Conservation (phyloP, 257 asterid genomes). For the Haberlea rhodopensis region DNA sequence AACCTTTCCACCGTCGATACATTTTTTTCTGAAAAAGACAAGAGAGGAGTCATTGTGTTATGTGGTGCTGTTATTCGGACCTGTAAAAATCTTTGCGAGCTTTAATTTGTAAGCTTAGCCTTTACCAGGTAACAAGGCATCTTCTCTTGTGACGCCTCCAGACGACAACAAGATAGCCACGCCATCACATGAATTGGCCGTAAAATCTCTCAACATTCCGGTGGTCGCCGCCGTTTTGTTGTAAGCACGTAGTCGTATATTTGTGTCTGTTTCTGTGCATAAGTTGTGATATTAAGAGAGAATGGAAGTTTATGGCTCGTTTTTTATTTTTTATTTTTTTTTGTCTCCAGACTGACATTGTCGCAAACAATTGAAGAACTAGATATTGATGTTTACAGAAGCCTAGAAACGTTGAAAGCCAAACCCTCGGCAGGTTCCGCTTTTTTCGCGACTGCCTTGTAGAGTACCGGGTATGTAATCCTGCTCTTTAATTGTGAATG, state of each 20-base stretch:
- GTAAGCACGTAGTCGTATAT: conserved; percentile 39
- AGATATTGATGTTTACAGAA: conserved; percentile 68
- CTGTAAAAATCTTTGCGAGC: too few relatives aligned
- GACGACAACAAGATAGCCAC: conserved; percentile 62
- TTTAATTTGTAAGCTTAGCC: too few relatives aligned
- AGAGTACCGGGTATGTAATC: conserved; percentile 59
- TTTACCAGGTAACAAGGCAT: too few relatives aligned
- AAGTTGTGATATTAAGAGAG: background rate
- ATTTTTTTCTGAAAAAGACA: too few relatives aligned
- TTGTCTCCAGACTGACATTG: conserved; percentile 33
- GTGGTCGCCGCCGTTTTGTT: conserved; percentile 69
- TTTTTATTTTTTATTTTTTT: too few relatives aligned
- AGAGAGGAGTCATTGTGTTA: too few relatives aligned
- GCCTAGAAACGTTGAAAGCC: conserved; percentile 55
- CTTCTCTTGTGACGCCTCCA: background rate
- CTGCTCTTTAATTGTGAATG: background rate
- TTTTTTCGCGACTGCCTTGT: conserved; percentile 76
- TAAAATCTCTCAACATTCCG: conserved; percentile 67
- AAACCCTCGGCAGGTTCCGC: conserved; percentile 77
- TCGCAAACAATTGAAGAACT: conserved; percentile 62
- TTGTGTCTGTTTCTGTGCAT: background rate
- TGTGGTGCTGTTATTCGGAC: too few relatives aligned
- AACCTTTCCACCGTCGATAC: too few relatives aligned
- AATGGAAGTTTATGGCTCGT: background rate
- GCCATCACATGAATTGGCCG: conserved; percentile 53